These are phyloP conservation scores for Trifolium subterraneum DNA, from an alignment of 306 rosid species.

Conservation along the genomic window DNA sequence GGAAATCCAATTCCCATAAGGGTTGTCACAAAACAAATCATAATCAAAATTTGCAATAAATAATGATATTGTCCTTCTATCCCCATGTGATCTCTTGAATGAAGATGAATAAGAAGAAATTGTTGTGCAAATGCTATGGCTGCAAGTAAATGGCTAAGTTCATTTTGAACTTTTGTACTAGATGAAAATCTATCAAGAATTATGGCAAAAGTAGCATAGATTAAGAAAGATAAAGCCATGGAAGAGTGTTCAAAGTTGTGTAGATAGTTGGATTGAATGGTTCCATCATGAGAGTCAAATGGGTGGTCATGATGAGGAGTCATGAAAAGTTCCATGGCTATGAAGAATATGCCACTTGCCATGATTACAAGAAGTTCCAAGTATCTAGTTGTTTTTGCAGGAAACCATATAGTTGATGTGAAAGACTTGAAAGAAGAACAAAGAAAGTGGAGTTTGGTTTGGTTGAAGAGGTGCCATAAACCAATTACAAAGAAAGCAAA, in stretches of 20 bases:
- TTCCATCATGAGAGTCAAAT: conserved; percentile 62
- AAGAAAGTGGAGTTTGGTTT: conserved; percentile 60
- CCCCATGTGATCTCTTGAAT: conserved; percentile 75
- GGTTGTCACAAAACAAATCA: conserved; percentile 55
- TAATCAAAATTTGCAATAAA: conserved; percentile 60
- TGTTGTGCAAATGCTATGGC: conserved; percentile 70
- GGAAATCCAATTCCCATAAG: conserved; percentile 67
- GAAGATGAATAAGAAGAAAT: conserved; percentile 71
- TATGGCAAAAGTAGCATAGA: conserved; percentile 59
- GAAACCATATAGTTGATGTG: conserved; percentile 69
- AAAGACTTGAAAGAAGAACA: conserved; percentile 47
- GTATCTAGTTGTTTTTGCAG: conserved; percentile 55
- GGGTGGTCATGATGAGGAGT: conserved; percentile 70
- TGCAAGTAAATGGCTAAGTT: conserved; percentile 58
- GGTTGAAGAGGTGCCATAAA: conserved; percentile 85
- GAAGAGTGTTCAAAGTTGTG: conserved; percentile 85
- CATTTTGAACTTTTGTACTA: conserved; percentile 31
- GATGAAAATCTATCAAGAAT: conserved; percentile 50
- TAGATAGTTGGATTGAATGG: conserved; percentile 75
- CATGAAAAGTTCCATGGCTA: conserved; percentile 79
- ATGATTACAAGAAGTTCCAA: conserved; percentile 67
- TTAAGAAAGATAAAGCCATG: conserved; percentile 61
- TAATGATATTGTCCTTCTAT: conserved; percentile 84
- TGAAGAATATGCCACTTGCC: conserved; percentile 52
- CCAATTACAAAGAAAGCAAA: conserved; percentile 68